phyloP scores from a whole-genome alignment of 345 rosid species.

The Ailanthus altissimus region DNA sequence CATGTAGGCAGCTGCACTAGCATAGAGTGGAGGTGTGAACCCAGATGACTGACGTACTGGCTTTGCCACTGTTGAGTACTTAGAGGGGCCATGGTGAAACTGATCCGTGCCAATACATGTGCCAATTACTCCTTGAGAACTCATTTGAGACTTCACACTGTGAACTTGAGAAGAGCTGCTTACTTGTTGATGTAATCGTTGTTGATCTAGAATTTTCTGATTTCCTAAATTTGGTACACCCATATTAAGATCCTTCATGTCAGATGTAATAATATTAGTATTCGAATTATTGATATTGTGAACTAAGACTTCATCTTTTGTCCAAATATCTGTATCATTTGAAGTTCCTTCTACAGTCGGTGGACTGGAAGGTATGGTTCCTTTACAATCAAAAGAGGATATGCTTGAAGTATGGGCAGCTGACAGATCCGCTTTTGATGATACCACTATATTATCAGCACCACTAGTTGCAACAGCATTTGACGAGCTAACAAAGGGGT shows the following conservation, averaged over 20 bases:
- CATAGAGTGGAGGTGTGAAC: conserved; percentile 44
- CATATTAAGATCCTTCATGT: conserved; percentile 42
- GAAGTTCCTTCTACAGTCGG: conserved; percentile 23
- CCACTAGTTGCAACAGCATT: conserved; percentile 31
- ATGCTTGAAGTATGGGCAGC: conserved; percentile 21
- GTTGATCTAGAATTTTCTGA: conserved; percentile 33
- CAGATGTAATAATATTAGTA: conserved; percentile 28
- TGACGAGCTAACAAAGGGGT: conserved; percentile 27
- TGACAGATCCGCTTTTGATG: conserved; percentile 22
- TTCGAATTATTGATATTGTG: conserved; percentile 28
- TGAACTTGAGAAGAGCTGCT: conserved; percentile 42
- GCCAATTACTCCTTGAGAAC: conserved; percentile 31
- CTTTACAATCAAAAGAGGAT: conserved; percentile 11
- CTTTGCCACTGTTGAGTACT: conserved; percentile 42
- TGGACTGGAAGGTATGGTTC: conserved; percentile 13
- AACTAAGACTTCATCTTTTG: conserved; percentile 15
- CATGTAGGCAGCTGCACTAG: conserved; percentile 41
- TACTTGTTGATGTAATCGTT: conserved; percentile 31
- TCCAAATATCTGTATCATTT: conserved; percentile 2
- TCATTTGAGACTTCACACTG: conserved; percentile 29
- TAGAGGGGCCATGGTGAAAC: conserved; percentile 36
- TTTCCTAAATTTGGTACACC: conserved; percentile 26
- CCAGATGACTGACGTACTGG: conserved; percentile 57
- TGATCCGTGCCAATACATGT: conserved; percentile 35
- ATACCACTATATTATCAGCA: conserved; percentile 23